These are phyloP conservation scores for Circinella minor DNA, from an alignment of 371 early-diverging fungal species.

Conservation along the genomic window DNA sequence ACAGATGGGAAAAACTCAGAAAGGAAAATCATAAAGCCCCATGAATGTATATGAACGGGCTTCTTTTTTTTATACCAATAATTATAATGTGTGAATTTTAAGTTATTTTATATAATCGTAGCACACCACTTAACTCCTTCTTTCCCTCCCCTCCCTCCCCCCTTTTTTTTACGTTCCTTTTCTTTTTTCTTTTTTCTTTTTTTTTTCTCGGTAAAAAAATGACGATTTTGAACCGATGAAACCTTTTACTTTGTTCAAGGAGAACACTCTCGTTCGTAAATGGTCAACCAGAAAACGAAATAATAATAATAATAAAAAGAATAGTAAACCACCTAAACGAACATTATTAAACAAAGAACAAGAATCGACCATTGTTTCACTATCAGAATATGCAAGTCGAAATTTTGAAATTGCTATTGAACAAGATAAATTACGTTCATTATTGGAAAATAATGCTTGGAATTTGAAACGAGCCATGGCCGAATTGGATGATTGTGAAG, in stretches of 20 bases:
- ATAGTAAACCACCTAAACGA: background rate
- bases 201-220: background rate
- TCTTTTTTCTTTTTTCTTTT: background rate
- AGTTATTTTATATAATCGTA: too few species aligned
- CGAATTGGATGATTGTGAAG: constrained; percentile 40
- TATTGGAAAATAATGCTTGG: constrained; percentile 38
- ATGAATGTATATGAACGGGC: too few species aligned
- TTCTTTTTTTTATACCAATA: too few species aligned
- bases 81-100: too few species aligned
- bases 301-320: constrained; percentile 1
- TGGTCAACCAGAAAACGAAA: constrained; percentile 2
- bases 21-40: too few species aligned
- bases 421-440: constrained; percentile 18
- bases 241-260: background rate
- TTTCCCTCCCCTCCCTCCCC: too few species aligned
- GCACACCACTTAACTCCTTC: too few species aligned
- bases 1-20: background rate
- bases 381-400: constrained; percentile 26
- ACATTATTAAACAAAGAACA: constrained; percentile 5
- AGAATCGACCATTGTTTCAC: constrained; percentile 3
- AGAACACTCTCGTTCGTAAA: background rate
- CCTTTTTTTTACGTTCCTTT: background rate
- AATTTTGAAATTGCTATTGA: constrained; percentile 28
- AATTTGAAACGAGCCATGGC: constrained; percentile 33
- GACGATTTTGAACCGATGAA: constrained; percentile 3